Base-by-base conservation (phyloP, 192 early-diverging fungal species). In the Dimargaris xerosporica region DNA sequence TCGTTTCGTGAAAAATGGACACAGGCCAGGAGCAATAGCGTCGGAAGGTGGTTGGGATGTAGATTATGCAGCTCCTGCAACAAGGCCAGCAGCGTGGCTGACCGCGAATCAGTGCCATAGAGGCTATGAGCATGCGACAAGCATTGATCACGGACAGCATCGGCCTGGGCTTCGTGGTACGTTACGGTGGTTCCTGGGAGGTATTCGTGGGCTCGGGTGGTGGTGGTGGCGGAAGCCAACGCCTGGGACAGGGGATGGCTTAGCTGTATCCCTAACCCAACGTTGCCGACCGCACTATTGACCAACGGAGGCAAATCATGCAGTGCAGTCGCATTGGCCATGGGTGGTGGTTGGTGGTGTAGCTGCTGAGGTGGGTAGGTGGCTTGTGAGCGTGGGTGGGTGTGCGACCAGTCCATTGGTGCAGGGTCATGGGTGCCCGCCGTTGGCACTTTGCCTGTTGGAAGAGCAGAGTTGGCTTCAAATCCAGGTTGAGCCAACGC, bases 1-100 rank as follows among this genome's bases (percentile, higher is more conserved):
- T 91, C 69, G 48, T 76, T 80, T 61, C 83, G 80, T 16, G 88
- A 88, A 68, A 88, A 92, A 74, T 89, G 87, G 21, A 87, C 87
- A 65, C 91, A 94, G 0, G 89, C 91, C 44, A 94, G 72, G 23
- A 94, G 76, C 21, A 94, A 77, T 9, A 93, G 76, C 15, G 88
- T 91, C 16, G 90, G 89, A 54, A 94, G 70, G 69, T 93, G 89
- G 15, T 72, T 73, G 17, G 74, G 77, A 55, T 77, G 78, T 41
- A 74, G 72, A 17, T 69, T 67, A 44, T 84, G 82, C n/a, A 71
- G 67, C 34, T 69, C 70, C 19, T 73, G 68, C n/a, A 80, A 75
- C 62, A 82, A 72, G 16, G 76, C 73, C 17, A 81, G 54, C 31
- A 83, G 71, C 12, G 71, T 69, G 0, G 76, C 80, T 46, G 66